Percentiles rank a stretch among this genome's conserved stretches.
Evolutionary conservation across 1,284 basidiomycete genomes (phyloP).

Genomic region (Apiotrichum laibachii): DNA sequence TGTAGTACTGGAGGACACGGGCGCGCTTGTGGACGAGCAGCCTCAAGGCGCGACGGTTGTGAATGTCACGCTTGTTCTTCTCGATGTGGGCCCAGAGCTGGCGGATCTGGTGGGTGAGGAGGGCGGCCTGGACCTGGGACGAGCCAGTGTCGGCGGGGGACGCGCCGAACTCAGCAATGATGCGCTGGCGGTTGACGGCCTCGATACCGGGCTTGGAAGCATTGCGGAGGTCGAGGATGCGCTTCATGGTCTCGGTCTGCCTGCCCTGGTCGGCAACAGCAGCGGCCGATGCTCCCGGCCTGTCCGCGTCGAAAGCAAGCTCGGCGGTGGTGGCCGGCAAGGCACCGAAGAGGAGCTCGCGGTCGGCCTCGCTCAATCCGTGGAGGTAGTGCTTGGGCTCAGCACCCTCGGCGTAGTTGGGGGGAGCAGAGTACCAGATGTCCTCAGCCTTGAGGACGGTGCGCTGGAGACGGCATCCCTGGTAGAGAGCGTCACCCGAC

Average conservation of each 20-base stretch:
- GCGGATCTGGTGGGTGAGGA: slow-evolving; percentile 81
- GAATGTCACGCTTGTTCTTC: slow-evolving; percentile 69
- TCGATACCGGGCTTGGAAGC: slow-evolving; percentile 79
- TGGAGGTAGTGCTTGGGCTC: slow-evolving; percentile 36
- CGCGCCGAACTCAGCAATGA: slow-evolving; percentile 72
- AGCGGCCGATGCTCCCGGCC: slow-evolving; percentile 7
- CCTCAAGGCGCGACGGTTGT: slow-evolving; percentile 70
- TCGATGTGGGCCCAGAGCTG: slow-evolving; percentile 73
- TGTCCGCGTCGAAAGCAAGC: slow-evolving; percentile 27
- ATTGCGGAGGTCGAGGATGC: slow-evolving; percentile 78
- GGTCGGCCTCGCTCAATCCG: slow-evolving; percentile 36
- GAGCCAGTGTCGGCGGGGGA: slow-evolving; percentile 64
- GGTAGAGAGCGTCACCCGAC: slow-evolving; percentile 22
- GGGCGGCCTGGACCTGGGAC: slow-evolving; percentile 84
- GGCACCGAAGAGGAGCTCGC: slow-evolving; percentile 41
- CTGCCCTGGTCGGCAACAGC: slow-evolving; percentile 52
- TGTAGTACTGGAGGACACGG: slow-evolving; percentile 78
- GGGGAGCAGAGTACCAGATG: slow-evolving; percentile 40
- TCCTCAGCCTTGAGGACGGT: slow-evolving; percentile 28
- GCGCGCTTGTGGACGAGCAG: slow-evolving; percentile 77
- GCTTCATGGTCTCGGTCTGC: slow-evolving; percentile 66
- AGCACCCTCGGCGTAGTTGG: slow-evolving; percentile 37
- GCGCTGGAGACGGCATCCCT: slow-evolving; percentile 31
- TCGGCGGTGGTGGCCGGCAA: slow-evolving; percentile 40
- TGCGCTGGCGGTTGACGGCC: slow-evolving; percentile 77